Evolutionary conservation across 805 yeast genomes (phyloP).

Genomic region (Ogataea glucozyma): DNA sequence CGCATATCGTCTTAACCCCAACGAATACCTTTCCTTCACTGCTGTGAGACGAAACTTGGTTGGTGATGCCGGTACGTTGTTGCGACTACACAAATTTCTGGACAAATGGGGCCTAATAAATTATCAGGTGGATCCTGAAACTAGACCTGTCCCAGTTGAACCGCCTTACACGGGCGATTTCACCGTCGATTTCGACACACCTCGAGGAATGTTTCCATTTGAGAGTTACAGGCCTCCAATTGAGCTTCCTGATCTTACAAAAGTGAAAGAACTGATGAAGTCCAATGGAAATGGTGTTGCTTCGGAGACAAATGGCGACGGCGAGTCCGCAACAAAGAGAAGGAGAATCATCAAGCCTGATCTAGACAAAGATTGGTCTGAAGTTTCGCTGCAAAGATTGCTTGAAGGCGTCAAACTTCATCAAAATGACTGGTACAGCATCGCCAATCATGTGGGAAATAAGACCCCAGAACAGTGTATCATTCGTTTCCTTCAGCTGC

Average conservation of each 20-base stretch:
- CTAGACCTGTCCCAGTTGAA: slow-evolving; percentile 65
- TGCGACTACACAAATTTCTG: slow-evolving; percentile 80
- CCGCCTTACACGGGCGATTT: slow-evolving; percentile 79
- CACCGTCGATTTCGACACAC: slow-evolving; percentile 79
- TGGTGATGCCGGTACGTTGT: slow-evolving; percentile 87
- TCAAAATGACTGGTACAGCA: slow-evolving; percentile 77
- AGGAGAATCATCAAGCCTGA: slow-evolving; percentile 35
- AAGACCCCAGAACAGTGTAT: slow-evolving; percentile 80
- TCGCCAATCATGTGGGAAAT: slow-evolving; percentile 65
- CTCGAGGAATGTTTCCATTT: slow-evolving; percentile 89
- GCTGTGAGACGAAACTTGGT: slow-evolving; percentile 88
- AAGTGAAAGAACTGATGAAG: slow-evolving; percentile 27
- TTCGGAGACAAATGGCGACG: slow-evolving; percentile 11
- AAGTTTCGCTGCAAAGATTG: slow-evolving; percentile 59
- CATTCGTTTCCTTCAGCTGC: slow-evolving; percentile 72
- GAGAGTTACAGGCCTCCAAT: slow-evolving; percentile 73
- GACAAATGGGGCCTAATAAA: slow-evolving; percentile 93
- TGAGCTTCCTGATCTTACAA: slow-evolving; percentile 41
- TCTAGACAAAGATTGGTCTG: slow-evolving; percentile 59
- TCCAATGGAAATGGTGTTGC: slow-evolving; percentile 11
- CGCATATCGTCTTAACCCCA: slow-evolving; percentile 84
- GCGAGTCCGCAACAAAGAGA: slow-evolving; percentile 25
- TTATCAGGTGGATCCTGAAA: slow-evolving; percentile 83
- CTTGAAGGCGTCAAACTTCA: slow-evolving; percentile 61
- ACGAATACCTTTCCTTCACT: slow-evolving; percentile 84